Percentiles rank a stretch among this genome's conserved stretches.
These are phyloP conservation scores for Xylariaceae sp. DNA, from an alignment of 2,329 filamentous ascomycete genomes.

Conservation along the genomic window DNA sequence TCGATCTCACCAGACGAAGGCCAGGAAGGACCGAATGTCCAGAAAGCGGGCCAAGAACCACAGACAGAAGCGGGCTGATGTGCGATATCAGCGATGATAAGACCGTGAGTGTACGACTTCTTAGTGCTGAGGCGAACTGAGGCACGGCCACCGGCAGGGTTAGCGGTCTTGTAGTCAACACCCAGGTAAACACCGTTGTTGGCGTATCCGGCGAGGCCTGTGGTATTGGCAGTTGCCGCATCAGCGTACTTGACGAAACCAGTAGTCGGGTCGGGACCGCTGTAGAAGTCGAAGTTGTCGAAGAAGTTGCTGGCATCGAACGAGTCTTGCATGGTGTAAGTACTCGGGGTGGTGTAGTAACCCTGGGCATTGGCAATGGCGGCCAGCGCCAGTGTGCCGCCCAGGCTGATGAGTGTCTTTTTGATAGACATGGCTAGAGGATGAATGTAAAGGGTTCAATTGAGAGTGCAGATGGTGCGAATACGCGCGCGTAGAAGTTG, in stretches of 20 bases:
- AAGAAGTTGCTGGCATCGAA: conserved; percentile 54
- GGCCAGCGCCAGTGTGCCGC: conserved; percentile 23
- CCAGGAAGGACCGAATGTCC: conserved; percentile 64
- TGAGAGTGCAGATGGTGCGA: not conserved
- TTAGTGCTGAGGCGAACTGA: conserved; percentile 67
- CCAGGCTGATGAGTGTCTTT: conserved; percentile 23
- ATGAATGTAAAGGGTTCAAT: conserved; percentile 1
- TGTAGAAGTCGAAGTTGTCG: conserved; percentile 51
- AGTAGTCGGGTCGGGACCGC: conserved; percentile 60
- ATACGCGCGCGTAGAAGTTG: conserved; percentile 4
- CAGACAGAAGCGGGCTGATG: conserved; percentile 72
- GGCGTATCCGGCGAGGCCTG: conserved; percentile 53
- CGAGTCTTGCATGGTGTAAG: conserved; percentile 43
- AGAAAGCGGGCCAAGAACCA: conserved; percentile 73
- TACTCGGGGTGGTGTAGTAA: conserved; percentile 41
- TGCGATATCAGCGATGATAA: conserved; percentile 66
- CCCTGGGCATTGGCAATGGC: conserved; percentile 20
- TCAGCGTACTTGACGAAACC: conserved; percentile 69
- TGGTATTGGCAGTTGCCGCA: conserved; percentile 50
- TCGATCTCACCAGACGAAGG: conserved; percentile 69
- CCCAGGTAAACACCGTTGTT: conserved; percentile 60
- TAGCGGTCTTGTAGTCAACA: conserved; percentile 56
- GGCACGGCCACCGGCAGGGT: conserved; percentile 54
- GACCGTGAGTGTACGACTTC: conserved; percentile 60
- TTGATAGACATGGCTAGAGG: conserved; percentile 22